Base-by-base conservation (phyloP, 805 yeast genomes). In the Tetrapisispora nanseiensis region DNA sequence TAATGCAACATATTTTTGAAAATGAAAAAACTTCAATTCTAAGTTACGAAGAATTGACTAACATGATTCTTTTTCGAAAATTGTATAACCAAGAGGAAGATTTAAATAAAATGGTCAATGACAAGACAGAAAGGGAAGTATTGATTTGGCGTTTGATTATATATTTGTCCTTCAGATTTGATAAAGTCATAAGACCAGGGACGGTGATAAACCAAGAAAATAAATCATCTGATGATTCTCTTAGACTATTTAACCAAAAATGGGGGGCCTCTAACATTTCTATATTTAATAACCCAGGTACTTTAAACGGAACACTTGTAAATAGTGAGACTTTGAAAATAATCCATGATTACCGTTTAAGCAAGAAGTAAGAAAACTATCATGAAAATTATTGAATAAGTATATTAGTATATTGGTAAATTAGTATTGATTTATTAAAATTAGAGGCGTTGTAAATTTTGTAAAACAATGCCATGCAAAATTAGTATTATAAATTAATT, bases 31-130 rank as follows among this genome's bases (percentile, higher is more conserved):
- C 21, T 9, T 39, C 51, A 7, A 39, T 47, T 1, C 51, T 81
- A 42, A 57, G 66, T 28, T 61, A 65, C 23, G 66, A 66, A 45
- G 87, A 82, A 55, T 54, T 80, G 28, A 61, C 77, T 2, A 58
- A 67, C 35, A 71, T 76, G 6, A 72, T 82, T 47, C 49, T 77
- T 32, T 78, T 76, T 46, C 67, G 87, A 43, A 78, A 77, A 22
- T 57, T 81, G 34, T 64, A 77, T 13, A 66, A 68, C 45, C 42
- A 48, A 12, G 52, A 44, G 1, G 67, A 61, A 20, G 63, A 66
- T 40, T 35, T 66, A 20, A 46, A 60, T 46, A 44, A 41, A 33
- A 42, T 69, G 49, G 67, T 64, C 6, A 45, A 61, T 18, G 60
- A 64, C 35, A 60, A 60, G 12, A 47, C 64, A 18, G 65, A 72